Base-by-base conservation (phyloP, 164 flowering plant genomes). In the Nymphaea colorata region DNA sequence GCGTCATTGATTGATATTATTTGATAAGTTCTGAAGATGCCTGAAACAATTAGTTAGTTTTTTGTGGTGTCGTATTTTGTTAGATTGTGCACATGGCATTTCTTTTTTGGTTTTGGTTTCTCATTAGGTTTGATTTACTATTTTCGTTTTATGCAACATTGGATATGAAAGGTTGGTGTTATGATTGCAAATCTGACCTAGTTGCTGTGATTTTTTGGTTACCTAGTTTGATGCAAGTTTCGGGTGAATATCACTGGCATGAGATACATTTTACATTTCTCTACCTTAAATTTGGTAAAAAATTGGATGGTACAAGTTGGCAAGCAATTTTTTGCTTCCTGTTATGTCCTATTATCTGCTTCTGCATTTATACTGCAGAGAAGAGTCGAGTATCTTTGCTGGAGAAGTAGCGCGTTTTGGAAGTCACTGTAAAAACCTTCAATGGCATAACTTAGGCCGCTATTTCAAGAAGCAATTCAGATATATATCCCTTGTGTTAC, bases 371-470 rank as follows among this genome's bases (percentile, higher is more conserved):
- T 59, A 72, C 43, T 67, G 68, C 85, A 92, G 98, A 82, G 93
- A 88, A 64, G 98, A 92, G 73, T 71, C 88, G 70, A 85, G 87
- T 71, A 69, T 87, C 15, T 88, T 92, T 72, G 80, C 90, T 36
- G 79, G 90, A 64, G 98, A 92, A 78, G 96, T 92, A 42, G 83
- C 90, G 59, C 88, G 98, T 11, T 92, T 92, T 80, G 98, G 98
- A 66, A 87, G 90, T 78, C 91, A 91, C 11, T 92, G 98, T 77
- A 92, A 85, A 82, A 95, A 92, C 81, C 94, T 92, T 74, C 94
- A 92, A 70, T 92, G 90, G 89, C 98, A 92, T 80, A 79, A 87
- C 73, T 81, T 92, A 81, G 89, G 85, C 60, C 90, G 94, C 25
- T 92, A 85, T 67, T 87, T 92, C 77, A 90, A 83, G 67, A 89